phyloP scores from a whole-genome alignment of 2,329 filamentous ascomycete genomes.

The Chaetomium sp. region DNA sequence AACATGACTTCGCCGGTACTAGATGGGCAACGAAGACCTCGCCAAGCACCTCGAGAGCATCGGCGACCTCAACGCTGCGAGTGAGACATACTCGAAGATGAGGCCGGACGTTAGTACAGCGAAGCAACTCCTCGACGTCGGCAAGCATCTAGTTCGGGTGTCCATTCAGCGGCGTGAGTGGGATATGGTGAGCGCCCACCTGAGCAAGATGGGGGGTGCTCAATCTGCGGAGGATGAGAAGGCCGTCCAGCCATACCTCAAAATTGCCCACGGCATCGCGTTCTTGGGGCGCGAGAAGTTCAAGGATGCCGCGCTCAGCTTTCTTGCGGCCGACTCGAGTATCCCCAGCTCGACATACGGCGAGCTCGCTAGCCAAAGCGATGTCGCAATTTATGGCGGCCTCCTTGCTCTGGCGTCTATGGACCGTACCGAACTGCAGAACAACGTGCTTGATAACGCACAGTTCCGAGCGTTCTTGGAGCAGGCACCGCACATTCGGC shows the following conservation, averaged over 20 bases:
- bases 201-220: conserved; percentile 64
- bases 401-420: conserved; percentile 89
- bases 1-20: conserved; percentile 10
- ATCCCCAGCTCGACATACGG: conserved; percentile 59
- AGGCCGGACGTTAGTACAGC: conserved; percentile 83
- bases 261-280: conserved; percentile 55
- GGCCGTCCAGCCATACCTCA: conserved; percentile 53
- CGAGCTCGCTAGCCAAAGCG: conserved; percentile 77
- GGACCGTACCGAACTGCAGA: conserved; percentile 74
- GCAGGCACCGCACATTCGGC: conserved; percentile 89
- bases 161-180: conserved; percentile 78
- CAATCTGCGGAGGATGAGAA: conserved; percentile 52
- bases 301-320: conserved; percentile 67
- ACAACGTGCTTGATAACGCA: conserved; percentile 74
- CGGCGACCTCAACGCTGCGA: conserved; percentile 71
- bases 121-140: conserved; percentile 81
- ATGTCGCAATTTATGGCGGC: conserved; percentile 89
- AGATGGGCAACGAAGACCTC: conserved; percentile 96
- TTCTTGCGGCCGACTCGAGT: conserved; percentile 65
- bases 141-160: conserved; percentile 75
- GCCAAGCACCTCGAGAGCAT: conserved; percentile 79
- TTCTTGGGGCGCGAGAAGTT: conserved; percentile 51
- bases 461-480: conserved; percentile 87
- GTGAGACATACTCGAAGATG: conserved; percentile 82
- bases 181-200: conserved; percentile 62